A percentile compares a stretch with the other conserved stretches of the same genome.
Conservation (phyloP, 2,329 filamentous ascomycete genomes). For the Didymosphaeria variabile region DNA sequence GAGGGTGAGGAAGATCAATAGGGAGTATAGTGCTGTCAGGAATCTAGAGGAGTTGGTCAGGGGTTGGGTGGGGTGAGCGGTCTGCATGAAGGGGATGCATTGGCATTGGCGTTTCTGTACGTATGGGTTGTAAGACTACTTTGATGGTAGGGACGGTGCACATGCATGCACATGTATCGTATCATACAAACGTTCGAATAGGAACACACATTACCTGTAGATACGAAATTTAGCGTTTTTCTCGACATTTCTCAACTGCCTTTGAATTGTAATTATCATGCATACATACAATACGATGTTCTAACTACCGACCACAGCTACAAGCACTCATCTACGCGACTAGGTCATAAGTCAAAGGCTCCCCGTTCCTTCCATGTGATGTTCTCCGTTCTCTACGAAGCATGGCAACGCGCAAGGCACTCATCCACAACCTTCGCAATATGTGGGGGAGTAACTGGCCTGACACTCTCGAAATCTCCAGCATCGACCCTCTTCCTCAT, state of each 20-base stretch:
- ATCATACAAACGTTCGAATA: not conserved
- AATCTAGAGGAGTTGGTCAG: conserved; percentile 1
- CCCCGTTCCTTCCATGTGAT: conserved; percentile 1
- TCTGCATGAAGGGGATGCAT: not conserved
- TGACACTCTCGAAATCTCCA: conserved; percentile 11
- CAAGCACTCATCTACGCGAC: too few species aligned
- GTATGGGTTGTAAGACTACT: not conserved
- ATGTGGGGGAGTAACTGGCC: conserved; percentile 9
- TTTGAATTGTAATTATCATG: not conserved
- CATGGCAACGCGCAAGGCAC: conserved; percentile 14
- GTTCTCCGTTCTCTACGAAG: conserved; percentile 2
- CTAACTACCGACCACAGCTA: too few species aligned
- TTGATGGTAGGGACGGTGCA: not conserved
- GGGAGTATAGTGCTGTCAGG: not conserved
- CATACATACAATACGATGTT: too few species aligned
- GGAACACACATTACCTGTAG: not conserved
- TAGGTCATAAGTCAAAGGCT: too few species aligned
- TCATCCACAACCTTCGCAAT: conserved; percentile 14
- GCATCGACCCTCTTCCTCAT: conserved; percentile 7
- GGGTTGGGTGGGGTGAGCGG: conserved; percentile 3
- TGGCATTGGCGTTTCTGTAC: not conserved
- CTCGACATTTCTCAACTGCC: not conserved
- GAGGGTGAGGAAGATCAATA: conserved; percentile 1
- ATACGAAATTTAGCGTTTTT: not conserved
- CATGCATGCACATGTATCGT: not conserved